Percentiles rank a stretch among this genome's conserved stretches.
Conservation (phyloP, 768 basidiomycete genomes). For the Lactifluus subvellereus region DNA sequence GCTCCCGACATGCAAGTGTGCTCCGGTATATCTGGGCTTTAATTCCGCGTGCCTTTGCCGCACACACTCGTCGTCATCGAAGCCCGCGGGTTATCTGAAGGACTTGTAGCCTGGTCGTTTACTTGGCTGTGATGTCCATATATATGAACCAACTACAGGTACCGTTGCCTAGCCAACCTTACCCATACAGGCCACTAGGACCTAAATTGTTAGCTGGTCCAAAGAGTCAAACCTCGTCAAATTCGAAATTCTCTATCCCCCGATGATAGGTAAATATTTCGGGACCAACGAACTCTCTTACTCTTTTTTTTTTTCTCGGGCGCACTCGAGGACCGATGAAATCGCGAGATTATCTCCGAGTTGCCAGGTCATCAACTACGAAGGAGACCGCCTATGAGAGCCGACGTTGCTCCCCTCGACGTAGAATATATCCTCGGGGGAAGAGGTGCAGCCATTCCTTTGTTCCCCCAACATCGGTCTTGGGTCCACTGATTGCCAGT, state of each 20-base stretch:
- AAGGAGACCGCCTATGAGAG: not conserved
- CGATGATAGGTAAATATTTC: not conserved
- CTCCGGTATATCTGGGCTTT: not conserved
- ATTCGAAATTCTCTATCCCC: not conserved
- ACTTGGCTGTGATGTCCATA: not conserved
- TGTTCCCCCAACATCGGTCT: not conserved
- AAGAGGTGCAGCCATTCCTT: not conserved
- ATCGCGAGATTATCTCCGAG: not conserved
- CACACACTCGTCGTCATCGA: not conserved
- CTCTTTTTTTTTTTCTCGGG: not conserved
- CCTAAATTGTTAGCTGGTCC: not conserved
- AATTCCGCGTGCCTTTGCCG: not conserved
- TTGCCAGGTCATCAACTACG: slow-evolving; percentile 12
- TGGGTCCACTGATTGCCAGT: not conserved
- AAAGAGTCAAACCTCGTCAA: slow-evolving; percentile 1
- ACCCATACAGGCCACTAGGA: not conserved
- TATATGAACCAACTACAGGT: not conserved
- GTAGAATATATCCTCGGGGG: slow-evolving; percentile 5
- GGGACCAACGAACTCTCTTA: not conserved
- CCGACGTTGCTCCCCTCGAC: not conserved
- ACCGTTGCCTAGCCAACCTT: slow-evolving; percentile 11
- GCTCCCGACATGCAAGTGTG: not conserved
- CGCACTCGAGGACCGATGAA: not conserved
- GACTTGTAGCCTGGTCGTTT: not conserved
- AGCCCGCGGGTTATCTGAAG: slow-evolving; percentile 5